phyloP scores from a whole-genome alignment of 2,329 filamentous ascomycete genomes.

The Epichloe aotearoae region DNA sequence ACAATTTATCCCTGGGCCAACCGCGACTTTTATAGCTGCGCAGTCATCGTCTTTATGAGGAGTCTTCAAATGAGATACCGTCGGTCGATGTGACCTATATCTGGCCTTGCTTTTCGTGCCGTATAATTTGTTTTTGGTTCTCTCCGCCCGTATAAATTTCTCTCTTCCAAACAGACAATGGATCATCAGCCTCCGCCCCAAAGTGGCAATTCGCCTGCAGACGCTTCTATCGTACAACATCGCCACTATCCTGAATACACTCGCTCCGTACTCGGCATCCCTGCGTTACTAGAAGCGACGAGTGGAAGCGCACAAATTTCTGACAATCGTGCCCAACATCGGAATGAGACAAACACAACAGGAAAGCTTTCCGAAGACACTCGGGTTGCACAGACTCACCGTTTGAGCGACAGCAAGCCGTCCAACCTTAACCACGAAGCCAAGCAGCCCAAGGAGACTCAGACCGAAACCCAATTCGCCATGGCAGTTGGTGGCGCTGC shows the following conservation, averaged over 20 bases:
- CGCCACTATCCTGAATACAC: background rate
- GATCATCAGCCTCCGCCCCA: background rate
- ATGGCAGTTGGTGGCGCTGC: background rate
- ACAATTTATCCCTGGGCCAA: background rate
- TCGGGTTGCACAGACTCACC: conserved; percentile 1
- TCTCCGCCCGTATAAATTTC: background rate
- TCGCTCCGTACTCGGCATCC: conserved; percentile 2
- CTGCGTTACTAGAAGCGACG: conserved; percentile 1
- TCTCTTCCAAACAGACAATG: background rate
- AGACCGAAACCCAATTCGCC: background rate
- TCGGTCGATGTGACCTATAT: background rate
- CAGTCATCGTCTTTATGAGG: background rate
- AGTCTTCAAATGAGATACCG: background rate
- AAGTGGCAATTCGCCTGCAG: background rate
- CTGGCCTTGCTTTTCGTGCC: background rate
- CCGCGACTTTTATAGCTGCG: background rate
- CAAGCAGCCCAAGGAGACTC: background rate
- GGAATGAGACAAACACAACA: background rate
- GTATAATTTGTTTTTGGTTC: background rate
- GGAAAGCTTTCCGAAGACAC: background rate
- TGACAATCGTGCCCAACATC: background rate
- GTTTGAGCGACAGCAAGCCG: background rate
- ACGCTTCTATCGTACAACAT: background rate
- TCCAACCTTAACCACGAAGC: background rate
- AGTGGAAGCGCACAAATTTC: background rate